Base-by-base conservation (phyloP, 2,329 filamentous ascomycete genomes). In the Helotiales sp. region DNA sequence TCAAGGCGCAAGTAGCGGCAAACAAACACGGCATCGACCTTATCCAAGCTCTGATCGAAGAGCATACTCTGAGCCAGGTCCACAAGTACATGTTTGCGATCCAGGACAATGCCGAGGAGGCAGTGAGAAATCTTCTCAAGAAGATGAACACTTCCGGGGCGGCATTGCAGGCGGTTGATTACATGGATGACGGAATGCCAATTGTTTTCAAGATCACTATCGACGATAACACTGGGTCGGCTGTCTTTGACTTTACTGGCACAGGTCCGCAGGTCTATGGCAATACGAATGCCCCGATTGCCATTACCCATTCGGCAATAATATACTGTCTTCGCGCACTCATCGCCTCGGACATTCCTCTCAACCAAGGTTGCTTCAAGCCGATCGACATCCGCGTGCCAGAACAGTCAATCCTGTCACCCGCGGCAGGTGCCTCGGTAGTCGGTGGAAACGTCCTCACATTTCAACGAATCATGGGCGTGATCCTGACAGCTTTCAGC, bases 361-460 rank as follows among this genome's bases (percentile, higher is more conserved):
- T 96, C 6, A 96, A 96, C 80, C 91, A 96, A 79, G 92, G 92
- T 69, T 96, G 92, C 10, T n/a, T 45, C 17, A 45, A 45, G 40
- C 40, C 40, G 10, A 45, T 45, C 17, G 40, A 45, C 17, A 45
- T 45, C n/a, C 40, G 40, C 17, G n/a, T 45, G 6, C 40, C 40
- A 70, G 81, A 95, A 1, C 86, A 86, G 8, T 92, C 92, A 0
- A 91, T 95, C 71, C 84, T 95, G 24, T 89, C 86, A 0, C 92
- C 92, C 0, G 90, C 88, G 0, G 87, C 89, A 73, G 87, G 87
- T 24, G 91, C 91, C 0, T 92, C 91, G 0, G 91, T 94, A 0
- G 91, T 93, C 0, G 92, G 93, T 0, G 91, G 91, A 66, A 95
- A 94, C 75, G 91, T 93, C 1, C 82, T 93, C 7, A 95, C 92